Conservation (phyloP, 148 eudicot genomes). For the Pouteria glomerata region DNA sequence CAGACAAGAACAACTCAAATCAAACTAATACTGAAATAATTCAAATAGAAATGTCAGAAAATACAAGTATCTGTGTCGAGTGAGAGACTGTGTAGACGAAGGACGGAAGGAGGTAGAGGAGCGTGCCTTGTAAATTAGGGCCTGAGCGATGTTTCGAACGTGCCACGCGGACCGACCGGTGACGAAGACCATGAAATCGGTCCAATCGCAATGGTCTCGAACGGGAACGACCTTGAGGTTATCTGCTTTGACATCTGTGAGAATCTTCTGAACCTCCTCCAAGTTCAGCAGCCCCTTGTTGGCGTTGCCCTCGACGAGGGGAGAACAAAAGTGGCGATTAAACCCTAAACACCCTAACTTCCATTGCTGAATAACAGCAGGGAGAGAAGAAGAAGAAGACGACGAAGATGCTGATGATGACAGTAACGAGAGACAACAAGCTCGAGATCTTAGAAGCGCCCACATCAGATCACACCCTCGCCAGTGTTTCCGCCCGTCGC, state of each 20-base stretch:
- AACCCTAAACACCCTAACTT: slow-evolving; percentile 9
- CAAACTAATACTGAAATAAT: neutral
- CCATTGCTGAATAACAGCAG: slow-evolving; percentile 6
- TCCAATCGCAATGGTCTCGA: slow-evolving; percentile 41
- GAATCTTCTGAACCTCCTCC: slow-evolving; percentile 67
- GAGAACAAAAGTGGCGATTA: slow-evolving; percentile 14
- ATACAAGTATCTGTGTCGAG: neutral
- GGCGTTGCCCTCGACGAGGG: slow-evolving; percentile 15
- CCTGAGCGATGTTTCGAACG: slow-evolving; percentile 80
- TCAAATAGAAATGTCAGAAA: neutral
- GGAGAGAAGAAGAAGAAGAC: neutral
- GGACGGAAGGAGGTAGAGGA: neutral
- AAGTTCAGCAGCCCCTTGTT: slow-evolving; percentile 50
- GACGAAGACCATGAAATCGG: slow-evolving; percentile 84
- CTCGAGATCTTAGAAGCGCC: slow-evolving; percentile 27
- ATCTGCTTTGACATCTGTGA: slow-evolving; percentile 73
- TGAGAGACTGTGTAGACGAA: no score
- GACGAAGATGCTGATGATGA: neutral
- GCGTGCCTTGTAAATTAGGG: slow-evolving; percentile 74
- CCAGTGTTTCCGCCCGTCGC: no score
- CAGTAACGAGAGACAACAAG: slow-evolving; percentile 17
- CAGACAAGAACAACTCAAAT: slow-evolving; percentile 2
- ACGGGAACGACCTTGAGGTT: slow-evolving; percentile 62
- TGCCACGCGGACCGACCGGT: slow-evolving; percentile 94
- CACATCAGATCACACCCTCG: slow-evolving; percentile 22